Evolutionary conservation across 768 basidiomycete genomes (phyloP), one percentile per base, ranked within the genome.

Genomic region (Grammothele lineata): DNA sequence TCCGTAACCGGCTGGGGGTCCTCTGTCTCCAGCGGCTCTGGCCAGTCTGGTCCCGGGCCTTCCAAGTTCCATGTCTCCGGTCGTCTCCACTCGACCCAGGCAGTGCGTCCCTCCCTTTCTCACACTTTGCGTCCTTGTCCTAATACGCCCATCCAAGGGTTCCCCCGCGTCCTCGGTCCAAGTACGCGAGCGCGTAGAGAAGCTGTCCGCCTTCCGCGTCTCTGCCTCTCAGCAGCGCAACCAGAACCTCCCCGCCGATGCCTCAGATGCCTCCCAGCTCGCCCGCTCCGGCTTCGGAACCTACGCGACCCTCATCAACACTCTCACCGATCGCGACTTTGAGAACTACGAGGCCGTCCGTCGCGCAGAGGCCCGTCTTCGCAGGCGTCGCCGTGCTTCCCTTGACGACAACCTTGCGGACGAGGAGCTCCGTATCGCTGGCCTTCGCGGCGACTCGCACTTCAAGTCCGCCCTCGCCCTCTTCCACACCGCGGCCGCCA

Each of bases 41-140:
- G 74, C 48, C 73, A 77, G 33, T 78, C 81, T 43, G 80, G 85
- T 35, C 75, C 87, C 40, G 86, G 87, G 3, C 78, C 86, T 24
- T 74, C 85, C 44, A 89, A 86, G 62, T 81, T 81, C 54, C 78
- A 81, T 47, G 67, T 86, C 11, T 85, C 87, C 33, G 77, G 83
- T 60, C 76, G 85, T 37, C 85, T 85, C 59, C 80, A 88, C 62
- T 68, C 74, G 40, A 77, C 80, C 1, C 87, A 82, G 62, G 78
- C 76, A 22, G 87, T 89, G 47, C 59, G 78, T 72, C 24, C 24
- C 48, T 36, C 35, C 47, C 9, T 36, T 35, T 38, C 14, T 15
- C 25, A 17, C 6, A 37, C 22, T 5, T 21, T 4, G 4, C 19
- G 15, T 32, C 35, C 7, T n/a, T 17, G 9, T 14, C 18, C 35